Conservation (phyloP, 257 asterid species). For the Rhazya stricta region DNA sequence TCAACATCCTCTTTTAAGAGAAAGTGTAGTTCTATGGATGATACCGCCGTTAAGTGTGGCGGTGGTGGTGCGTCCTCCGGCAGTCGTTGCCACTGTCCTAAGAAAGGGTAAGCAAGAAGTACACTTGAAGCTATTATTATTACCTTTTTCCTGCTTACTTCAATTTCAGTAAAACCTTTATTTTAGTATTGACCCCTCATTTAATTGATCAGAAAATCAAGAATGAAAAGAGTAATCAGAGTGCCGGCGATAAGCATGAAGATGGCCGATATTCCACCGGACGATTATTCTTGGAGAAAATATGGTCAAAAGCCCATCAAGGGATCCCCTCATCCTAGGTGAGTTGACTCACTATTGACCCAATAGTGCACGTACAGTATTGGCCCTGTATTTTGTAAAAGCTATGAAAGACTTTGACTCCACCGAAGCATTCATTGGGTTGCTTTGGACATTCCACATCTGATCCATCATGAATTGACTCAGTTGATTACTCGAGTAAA, state of each 20-base stretch:
- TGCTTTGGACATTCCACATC: background rate
- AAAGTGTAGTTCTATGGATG: conserved; percentile 74
- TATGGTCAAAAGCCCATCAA: conserved; percentile 91
- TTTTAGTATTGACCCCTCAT: background rate
- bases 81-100: conserved; percentile 81
- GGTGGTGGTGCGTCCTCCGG: conserved; percentile 39
- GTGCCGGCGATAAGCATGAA: conserved; percentile 76
- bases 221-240: conserved; percentile 56
- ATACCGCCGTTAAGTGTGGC: conserved; percentile 46
- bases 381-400: background rate
- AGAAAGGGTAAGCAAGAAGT: conserved; percentile 56
- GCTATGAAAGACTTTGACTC: background rate
- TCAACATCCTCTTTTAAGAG: conserved; percentile 71
- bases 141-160: background rate
- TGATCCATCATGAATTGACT: background rate
- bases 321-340: conserved; percentile 97
- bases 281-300: conserved; percentile 85
- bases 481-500: background rate
- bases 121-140: conserved; percentile 15
- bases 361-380: background rate
- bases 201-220: conserved; percentile 51
- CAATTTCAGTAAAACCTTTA: background rate
- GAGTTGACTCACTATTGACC: conserved; percentile 16
- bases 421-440: background rate
- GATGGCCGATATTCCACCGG: conserved; percentile 87